Conservation (phyloP, 1,284 basidiomycete species). For the Schizopora paradoxa region DNA sequence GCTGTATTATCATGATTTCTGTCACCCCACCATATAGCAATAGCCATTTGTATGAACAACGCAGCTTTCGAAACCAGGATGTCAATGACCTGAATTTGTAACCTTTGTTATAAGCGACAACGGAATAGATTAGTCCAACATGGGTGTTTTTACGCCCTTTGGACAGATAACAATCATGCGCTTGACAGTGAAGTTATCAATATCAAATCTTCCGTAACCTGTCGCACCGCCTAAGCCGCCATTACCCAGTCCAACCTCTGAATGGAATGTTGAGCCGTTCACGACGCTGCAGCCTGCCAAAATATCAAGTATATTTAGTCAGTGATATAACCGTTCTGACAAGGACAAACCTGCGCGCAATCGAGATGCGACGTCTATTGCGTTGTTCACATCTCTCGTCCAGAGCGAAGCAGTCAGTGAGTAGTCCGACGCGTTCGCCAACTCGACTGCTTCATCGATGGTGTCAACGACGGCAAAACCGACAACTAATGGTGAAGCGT, state of each 20-base stretch:
- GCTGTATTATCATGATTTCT: too few relatives aligned
- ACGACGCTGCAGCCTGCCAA: conserved; percentile 38
- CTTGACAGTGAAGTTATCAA: conserved; percentile 46
- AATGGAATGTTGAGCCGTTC: conserved; percentile 29
- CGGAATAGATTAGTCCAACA: conserved; percentile 9
- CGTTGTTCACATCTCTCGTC: conserved; percentile 44
- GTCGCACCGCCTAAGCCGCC: conserved; percentile 37
- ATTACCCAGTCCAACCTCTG: conserved; percentile 22
- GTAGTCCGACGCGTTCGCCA: conserved; percentile 52
- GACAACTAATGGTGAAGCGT: conserved; percentile 38
- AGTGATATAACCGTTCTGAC: not conserved
- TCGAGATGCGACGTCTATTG: conserved; percentile 42
- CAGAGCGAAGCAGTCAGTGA: conserved; percentile 50
- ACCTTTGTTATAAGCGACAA: too few relatives aligned
- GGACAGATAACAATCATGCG: conserved; percentile 40
- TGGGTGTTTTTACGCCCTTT: conserved; percentile 21
- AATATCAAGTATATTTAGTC: not conserved
- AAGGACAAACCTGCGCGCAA: conserved; percentile 40
- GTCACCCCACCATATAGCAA: too few relatives aligned
- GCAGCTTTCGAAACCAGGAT: too few relatives aligned
- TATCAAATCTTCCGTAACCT: conserved; percentile 49
- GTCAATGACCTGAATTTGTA: too few relatives aligned
- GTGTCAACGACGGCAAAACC: conserved; percentile 43
- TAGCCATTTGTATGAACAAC: not conserved
- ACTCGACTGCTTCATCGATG: conserved; percentile 46